Evolutionary conservation across 345 rosid genomes (phyloP), one percentile per base, ranked within the genome.

Genomic region (Kernera saxatilis): DNA sequence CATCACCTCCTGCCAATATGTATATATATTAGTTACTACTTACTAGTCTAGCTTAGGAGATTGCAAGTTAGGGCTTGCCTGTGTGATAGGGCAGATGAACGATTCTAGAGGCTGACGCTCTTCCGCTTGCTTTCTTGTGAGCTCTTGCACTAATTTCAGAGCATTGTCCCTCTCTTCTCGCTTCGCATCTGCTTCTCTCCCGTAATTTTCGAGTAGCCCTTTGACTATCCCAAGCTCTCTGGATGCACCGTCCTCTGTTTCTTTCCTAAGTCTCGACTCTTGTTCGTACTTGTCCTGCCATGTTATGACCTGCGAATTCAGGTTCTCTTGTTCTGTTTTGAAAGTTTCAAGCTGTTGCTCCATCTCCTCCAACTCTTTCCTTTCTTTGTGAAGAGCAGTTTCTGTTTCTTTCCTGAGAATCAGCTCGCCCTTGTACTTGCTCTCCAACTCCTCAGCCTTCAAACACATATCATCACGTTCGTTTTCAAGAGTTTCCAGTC

Each of bases 11-110:
- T 74, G 46, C 55, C 2, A 15, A 9, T 3, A 29, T 5, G 12
- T 12, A 0, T 12, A 22, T 13, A 30, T n/a, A 51, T 27, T 23
- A 50, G 1, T 32, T 41, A 41, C 11, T 35, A 9, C 3, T n/a
- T n/a, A n/a, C n/a, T n/a, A n/a, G n/a, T n/a, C n/a, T n/a, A n/a
- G n/a, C n/a, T n/a, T n/a, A n/a, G n/a, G 44, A 30, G 49, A 19
- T 27, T 36, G 54, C 30, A 59, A 57, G 60, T 37, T 37, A 43
- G 51, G 15, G 7, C n/a, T 58, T 65, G 44, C 86, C 79, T 75
- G 79, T 37, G 63, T 49, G 69, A 83, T 80, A 33, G 86, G 84
- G 56, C 82, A 83, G 13, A 32, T 0, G 52, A 83, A 80, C 27
- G 73, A 80, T 3, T 40, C 1, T 52, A 73, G 86, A 41, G 73